Conservation (phyloP, 805 yeast species). For the Nadsonia fulvescens region DNA sequence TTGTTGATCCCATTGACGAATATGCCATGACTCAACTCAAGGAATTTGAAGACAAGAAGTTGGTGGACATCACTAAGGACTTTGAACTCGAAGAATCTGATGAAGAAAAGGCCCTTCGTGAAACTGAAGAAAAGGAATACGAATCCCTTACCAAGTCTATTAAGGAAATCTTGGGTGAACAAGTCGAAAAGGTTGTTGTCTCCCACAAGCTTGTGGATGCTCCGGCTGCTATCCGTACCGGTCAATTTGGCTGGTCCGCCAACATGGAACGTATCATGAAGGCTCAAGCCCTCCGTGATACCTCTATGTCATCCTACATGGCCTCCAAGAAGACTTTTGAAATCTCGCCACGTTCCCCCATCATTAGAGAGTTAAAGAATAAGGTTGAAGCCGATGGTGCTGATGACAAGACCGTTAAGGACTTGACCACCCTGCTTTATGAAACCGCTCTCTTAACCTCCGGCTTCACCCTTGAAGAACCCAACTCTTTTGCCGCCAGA, state of each 20-base stretch:
- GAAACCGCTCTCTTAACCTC: constrained; percentile 98
- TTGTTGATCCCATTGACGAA: constrained; percentile 98
- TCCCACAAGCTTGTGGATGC: constrained; percentile 94
- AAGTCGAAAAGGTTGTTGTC: constrained; percentile 97
- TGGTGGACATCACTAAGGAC: constrained; percentile 95
- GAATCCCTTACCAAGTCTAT: constrained; percentile 90
- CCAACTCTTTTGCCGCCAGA: constrained; percentile 92
- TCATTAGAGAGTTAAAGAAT: constrained; percentile 86
- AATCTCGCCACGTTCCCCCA: constrained; percentile 91
- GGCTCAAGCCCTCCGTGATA: constrained; percentile 98
- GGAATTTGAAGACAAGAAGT: constrained; percentile 98
- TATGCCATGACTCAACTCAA: constrained; percentile 98
- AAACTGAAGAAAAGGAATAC: constrained; percentile 77
- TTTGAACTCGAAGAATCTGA: constrained; percentile 91
- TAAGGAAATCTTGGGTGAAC: constrained; percentile 94
- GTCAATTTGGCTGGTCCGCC: constrained; percentile 99
- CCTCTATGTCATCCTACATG: constrained; percentile 98
- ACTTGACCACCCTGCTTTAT: constrained; percentile 84
- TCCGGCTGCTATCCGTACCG: constrained; percentile 99
- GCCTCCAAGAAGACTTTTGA: constrained; percentile 98
- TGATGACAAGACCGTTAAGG: constrained; percentile 96
- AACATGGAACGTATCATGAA: constrained; percentile 99
- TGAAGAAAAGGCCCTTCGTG: constrained; percentile 91
- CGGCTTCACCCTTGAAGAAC: constrained; percentile 98
- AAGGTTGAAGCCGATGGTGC: constrained; percentile 96